Evolutionary conservation across 1,284 basidiomycete species (phyloP), one percentile per base, ranked within the genome.

Genomic region (Apiotrichum porosum): DNA sequence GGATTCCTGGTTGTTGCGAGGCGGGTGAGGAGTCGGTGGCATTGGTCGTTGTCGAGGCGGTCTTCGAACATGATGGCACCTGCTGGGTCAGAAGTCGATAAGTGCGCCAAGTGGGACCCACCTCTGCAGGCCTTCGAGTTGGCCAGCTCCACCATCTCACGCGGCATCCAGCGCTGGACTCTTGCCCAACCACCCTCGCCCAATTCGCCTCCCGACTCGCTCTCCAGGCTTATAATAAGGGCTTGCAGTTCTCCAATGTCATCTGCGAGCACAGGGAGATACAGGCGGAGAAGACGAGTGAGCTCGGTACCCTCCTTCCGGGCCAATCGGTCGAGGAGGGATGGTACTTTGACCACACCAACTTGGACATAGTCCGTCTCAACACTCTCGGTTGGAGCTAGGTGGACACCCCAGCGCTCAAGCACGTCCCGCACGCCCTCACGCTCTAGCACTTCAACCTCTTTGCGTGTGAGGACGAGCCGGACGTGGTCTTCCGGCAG

Each of bases 41-140:
- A 88, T 64, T 94, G 88, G 30, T 79, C 77, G 3, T 72, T 47
- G 15, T 76, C 80, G 40, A 97, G 77, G 1, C 76, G 53, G 66
- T 97, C 93, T 59, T 91, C 92, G 77, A 97, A 97, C 93, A 97
- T 97, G 70, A 95, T 87, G 0, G 92, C 89, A 40, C 88, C 89
- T 92, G 65, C n/a, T n/a, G 9, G 6, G 44, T 47, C 21, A 60
- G 43, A 19, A 38, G 40, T n/a, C n/a, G n/a, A n/a, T n/a, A n/a
- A n/a, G n/a, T n/a, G n/a, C 26, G 14, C n/a, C 12, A 15, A 14
- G 14, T 24, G 44, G 18, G 22, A 66, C 77, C 49, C 63, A 84
- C 91, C 89, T 75, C 92, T 79, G 63, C 92, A 97, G 13, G 92
- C 92, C 70, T 89, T 91, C 6, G 89, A 93, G 71, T 94, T 92